These are phyloP conservation scores for Ballota nigra DNA, from an alignment of 257 asterid species.

Conservation along the genomic window DNA sequence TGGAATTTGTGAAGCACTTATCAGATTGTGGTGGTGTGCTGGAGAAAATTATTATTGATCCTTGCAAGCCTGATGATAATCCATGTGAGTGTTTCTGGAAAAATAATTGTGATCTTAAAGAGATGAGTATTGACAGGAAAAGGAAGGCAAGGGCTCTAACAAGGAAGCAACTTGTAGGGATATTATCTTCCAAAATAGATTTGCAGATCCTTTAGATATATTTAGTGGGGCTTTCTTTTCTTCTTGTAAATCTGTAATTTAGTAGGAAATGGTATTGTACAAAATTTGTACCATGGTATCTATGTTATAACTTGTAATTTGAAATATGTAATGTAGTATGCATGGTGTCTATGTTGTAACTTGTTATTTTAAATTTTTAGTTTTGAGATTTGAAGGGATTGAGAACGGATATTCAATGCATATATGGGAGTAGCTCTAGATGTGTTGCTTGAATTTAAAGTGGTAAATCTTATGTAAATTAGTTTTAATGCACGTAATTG, in stretches of 20 bases:
- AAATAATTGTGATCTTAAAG: background rate
- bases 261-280: background rate
- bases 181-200: background rate
- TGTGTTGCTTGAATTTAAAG: no score
- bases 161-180: background rate
- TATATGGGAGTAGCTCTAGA: no score
- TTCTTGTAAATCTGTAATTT: background rate
- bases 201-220: background rate
- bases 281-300: no score
- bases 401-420: no score
- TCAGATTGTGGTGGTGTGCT: background rate
- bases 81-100: background rate
- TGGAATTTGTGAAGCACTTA: constrained; percentile 1
- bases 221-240: background rate
- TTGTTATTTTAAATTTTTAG: no score
- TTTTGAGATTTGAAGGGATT: no score
- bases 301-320: no score
- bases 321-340: no score
- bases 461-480: no score
- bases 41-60: background rate
- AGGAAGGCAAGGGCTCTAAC: background rate
- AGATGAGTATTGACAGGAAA: no score
- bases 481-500: no score
- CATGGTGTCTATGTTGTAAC: no score
- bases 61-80: background rate